A percentile compares a stretch with the other conserved stretches of the same genome.
phyloP scores from a whole-genome alignment of 371 early-diverging fungal species.

The Syncephalastrum sp. region DNA sequence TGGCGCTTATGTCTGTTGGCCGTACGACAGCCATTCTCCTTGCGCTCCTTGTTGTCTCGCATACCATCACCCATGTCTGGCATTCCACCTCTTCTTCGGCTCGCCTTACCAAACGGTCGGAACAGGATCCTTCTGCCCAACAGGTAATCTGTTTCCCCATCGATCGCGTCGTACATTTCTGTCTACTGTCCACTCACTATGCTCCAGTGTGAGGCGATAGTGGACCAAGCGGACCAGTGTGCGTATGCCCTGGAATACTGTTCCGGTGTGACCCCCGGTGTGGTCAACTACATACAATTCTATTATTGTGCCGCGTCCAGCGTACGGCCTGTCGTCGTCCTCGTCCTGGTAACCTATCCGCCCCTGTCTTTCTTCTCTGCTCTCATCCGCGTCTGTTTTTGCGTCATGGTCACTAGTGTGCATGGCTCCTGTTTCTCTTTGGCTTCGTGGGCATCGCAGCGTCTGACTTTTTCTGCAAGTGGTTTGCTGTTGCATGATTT shows the following conservation, averaged over 20 bases:
- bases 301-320: constrained; percentile 56
- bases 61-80: too few species aligned
- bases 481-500: background rate
- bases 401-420: constrained; percentile 25
- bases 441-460: constrained; percentile 72
- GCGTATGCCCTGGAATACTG: constrained; percentile 55
- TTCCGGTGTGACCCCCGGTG: constrained; percentile 50
- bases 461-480: constrained; percentile 71
- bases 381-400: background rate
- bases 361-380: background rate
- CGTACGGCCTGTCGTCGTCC: constrained; percentile 34
- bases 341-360: constrained; percentile 40
- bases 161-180: too few species aligned
- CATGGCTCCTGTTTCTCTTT: constrained; percentile 63
- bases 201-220: constrained; percentile 54
- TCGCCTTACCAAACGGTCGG: too few species aligned
- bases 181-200: too few species aligned
- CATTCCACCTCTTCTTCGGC: too few species aligned
- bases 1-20: too few species aligned
- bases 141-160: too few species aligned
- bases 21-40: too few species aligned
- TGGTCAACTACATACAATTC: constrained; percentile 60
- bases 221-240: constrained; percentile 54
- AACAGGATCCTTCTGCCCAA: too few species aligned
- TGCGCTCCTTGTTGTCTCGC: too few species aligned